A percentile compares a stretch with the other conserved stretches of the same genome.
Evolutionary conservation across 176 grass and related monocot genomes (phyloP).

Genomic region (Musa itinerans): DNA sequence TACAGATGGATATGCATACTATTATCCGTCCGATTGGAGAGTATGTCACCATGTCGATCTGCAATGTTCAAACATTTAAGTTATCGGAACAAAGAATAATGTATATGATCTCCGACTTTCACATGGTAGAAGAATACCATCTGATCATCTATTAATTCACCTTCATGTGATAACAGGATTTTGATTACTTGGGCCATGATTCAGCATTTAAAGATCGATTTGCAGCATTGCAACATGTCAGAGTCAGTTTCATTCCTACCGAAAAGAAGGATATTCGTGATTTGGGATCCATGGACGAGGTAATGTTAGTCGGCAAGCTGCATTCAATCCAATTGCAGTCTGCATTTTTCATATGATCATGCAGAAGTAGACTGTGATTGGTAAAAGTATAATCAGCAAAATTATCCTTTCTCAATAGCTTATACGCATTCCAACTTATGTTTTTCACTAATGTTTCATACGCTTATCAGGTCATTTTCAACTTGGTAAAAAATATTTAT

Average conservation of each 20-base stretch:
- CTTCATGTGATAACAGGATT: conserved; percentile 47
- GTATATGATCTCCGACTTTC: background rate
- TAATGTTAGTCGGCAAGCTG: background rate
- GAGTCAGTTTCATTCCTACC: conserved; percentile 72
- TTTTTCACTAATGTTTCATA: background rate
- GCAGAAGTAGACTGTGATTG: too few species aligned
- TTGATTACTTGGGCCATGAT: conserved; percentile 82
- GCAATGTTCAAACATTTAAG: background rate
- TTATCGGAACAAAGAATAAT: background rate
- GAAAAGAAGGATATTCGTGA: conserved; percentile 74
- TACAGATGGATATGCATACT: conserved; percentile 72
- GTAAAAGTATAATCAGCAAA: background rate
- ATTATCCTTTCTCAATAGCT: too few species aligned
- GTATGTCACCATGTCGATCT: conserved; percentile 25
- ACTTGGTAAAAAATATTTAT: conserved; percentile 77
- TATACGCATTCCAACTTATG: background rate
- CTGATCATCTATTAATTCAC: background rate
- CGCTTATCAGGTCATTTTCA: conserved; percentile 56
- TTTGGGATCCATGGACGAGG: conserved; percentile 91
- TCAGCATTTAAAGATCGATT: conserved; percentile 86
- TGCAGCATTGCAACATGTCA: conserved; percentile 63
- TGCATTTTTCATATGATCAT: conserved; percentile 6
- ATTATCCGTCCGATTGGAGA: conserved; percentile 90
- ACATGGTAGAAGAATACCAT: background rate
- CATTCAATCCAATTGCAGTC: background rate